Conservation (phyloP, 176 grass and related monocot species). For the Elymus sibiricus region DNA sequence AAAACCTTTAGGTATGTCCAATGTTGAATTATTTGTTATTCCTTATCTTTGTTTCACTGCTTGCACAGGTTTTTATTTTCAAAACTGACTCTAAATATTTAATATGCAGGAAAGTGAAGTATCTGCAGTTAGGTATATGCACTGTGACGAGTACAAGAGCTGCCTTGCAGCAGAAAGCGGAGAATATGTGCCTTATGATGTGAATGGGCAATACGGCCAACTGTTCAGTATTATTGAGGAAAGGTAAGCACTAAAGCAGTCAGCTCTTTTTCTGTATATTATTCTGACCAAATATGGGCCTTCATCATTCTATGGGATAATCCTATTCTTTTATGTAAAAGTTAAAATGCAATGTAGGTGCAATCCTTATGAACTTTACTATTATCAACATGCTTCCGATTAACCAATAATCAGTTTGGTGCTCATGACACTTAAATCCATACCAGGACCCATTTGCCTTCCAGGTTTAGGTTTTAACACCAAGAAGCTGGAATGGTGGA, state of each 20-base stretch:
- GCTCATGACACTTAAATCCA: background rate
- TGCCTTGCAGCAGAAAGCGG: conserved; percentile 56
- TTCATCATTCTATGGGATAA: background rate
- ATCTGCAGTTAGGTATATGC: conserved; percentile 78
- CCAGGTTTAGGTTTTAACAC: background rate
- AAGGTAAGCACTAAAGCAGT: conserved; percentile 46
- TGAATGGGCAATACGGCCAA: conserved; percentile 67
- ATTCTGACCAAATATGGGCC: background rate
- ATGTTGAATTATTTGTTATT: background rate
- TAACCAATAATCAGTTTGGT: background rate
- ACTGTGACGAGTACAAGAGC: conserved; percentile 66
- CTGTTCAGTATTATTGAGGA: conserved; percentile 84
- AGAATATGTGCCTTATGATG: conserved; percentile 90
- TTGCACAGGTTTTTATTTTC: background rate
- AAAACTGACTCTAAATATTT: background rate
- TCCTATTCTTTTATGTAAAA: background rate
- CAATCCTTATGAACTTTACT: background rate
- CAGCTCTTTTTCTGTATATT: background rate
- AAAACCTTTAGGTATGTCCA: background rate
- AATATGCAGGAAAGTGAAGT: conserved; percentile 80
- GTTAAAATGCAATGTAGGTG: background rate
- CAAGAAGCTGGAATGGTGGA: background rate
- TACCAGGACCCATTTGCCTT: background rate
- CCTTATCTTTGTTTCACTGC: background rate
- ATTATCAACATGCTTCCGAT: background rate